These are phyloP conservation scores for Magnolia kwangsiensis DNA, from an alignment of 164 flowering plant species.

Conservation along the genomic window DNA sequence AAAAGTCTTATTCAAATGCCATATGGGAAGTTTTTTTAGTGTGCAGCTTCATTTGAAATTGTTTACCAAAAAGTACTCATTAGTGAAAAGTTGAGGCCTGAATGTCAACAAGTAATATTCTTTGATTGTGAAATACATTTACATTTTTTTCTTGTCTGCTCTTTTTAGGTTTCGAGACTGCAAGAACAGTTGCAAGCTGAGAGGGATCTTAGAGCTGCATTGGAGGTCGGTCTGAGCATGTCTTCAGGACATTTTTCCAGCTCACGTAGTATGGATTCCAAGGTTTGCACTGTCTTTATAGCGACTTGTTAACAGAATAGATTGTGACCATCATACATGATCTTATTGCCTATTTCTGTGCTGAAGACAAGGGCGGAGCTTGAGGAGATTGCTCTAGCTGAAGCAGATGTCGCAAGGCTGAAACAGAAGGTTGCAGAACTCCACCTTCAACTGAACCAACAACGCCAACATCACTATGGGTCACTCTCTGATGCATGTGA, in stretches of 20 bases:
- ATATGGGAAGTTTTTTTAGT: too few relatives aligned
- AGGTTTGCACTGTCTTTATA: slow-evolving; percentile 45
- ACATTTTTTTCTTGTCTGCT: not conserved
- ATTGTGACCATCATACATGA: not conserved
- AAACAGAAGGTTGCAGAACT: slow-evolving; percentile 99
- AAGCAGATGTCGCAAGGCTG: slow-evolving; percentile 94
- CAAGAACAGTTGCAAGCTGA: slow-evolving; percentile 99
- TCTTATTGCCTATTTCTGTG: slow-evolving; percentile 18
- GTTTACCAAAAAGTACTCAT: not conserved
- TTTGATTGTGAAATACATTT: not conserved
- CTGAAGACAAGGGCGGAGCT: slow-evolving; percentile 96
- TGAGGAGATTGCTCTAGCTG: slow-evolving; percentile 98
- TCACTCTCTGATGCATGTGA: slow-evolving; percentile 72
- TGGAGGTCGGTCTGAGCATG: slow-evolving; percentile 98
- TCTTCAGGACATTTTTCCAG: slow-evolving; percentile 75
- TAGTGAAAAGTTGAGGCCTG: not conserved
- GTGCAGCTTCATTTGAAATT: too few relatives aligned
- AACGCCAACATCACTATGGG: slow-evolving; percentile 88
- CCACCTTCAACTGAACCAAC: slow-evolving; percentile 94
- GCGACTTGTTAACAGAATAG: not conserved
- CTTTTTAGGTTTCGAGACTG: slow-evolving; percentile 72
- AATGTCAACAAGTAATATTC: not conserved
- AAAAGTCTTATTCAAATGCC: too few relatives aligned
- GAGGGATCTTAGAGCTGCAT: slow-evolving; percentile 92
- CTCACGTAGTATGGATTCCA: slow-evolving; percentile 88